Evolutionary conservation across 2,329 filamentous ascomycete genomes (phyloP).

Genomic region (Fonsecaea pedrosoi): DNA sequence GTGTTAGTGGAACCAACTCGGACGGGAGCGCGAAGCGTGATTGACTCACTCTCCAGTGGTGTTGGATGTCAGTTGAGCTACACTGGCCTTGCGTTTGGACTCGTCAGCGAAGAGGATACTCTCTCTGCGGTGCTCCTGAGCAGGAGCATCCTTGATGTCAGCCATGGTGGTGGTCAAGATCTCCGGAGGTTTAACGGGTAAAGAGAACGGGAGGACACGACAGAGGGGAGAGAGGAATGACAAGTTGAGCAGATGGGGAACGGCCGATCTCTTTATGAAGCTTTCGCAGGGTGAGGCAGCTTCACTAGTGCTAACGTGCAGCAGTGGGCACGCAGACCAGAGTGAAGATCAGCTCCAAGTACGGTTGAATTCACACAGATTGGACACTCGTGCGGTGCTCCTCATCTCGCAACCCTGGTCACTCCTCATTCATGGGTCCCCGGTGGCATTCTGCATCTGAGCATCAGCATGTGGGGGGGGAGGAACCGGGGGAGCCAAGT

Average conservation of each 20-base stretch:
- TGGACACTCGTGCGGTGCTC: background rate
- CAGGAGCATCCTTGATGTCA: conserved; percentile 28
- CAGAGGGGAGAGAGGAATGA: conserved; percentile 2
- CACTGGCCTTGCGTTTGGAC: conserved; percentile 38
- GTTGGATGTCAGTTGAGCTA: conserved; percentile 44
- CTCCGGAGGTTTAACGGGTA: background rate
- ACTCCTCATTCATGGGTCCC: background rate
- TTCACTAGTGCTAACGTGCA: conserved; percentile 12
- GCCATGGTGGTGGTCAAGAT: conserved; percentile 24
- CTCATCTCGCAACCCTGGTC: conserved; percentile 1
- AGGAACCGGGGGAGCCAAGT: background rate
- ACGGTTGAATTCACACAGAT: background rate
- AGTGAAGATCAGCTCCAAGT: background rate
- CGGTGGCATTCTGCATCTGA: conserved; percentile 1
- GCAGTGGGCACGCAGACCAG: background rate
- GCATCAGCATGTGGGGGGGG: conserved; percentile 7
- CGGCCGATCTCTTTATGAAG: conserved; percentile 13
- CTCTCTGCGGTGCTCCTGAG: conserved; percentile 10
- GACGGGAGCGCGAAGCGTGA: background rate
- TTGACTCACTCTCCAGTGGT: conserved; percentile 45
- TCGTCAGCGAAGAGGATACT: conserved; percentile 36
- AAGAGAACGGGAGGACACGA: background rate
- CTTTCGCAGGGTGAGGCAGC: conserved; percentile 7
- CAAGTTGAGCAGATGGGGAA: conserved; percentile 7
- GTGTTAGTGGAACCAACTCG: conserved; percentile 6